Base-by-base conservation (phyloP, 257 asterid species). In the Asclepias syriaca region DNA sequence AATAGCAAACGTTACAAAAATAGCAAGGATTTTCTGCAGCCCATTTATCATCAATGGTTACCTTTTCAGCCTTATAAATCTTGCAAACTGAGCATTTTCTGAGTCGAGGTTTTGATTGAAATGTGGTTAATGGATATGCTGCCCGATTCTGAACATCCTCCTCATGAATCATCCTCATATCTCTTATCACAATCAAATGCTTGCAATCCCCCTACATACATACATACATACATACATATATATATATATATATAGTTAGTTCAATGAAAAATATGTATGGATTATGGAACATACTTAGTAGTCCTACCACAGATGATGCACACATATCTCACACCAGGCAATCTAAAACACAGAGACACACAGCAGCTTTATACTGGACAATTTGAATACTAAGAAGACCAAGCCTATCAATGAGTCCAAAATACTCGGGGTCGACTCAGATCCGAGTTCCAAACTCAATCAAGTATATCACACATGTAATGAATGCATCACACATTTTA, bases 1-100 rank as follows among this genome's bases (percentile, higher is more conserved):
- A 94, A 84, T 88, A 94, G 82, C 98, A 94, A 72, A 85, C 82
- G 70, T 87, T 90, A 77, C 98, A 94, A 80, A 94, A 91, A 61
- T 91, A 89, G 78, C 97, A 88, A 39, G 98, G 97, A 78, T 91
- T 88, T 51, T 80, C 84, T 10, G 84, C 53, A 0, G 96, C 90
- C 97, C 96, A 94, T 77, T 88, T 94, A 79, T 94, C 97, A 50
- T 91, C 97, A 60, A 91, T 86, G 0, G 97, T 94, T 66, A 91
- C 75, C 84, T 88, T 91, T 8, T 81, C 83, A 5, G 98, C 98
- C 79, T 77, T 75, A 72, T 83, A 89, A 24, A 94, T 89, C 74
- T 89, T 89, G 96, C 98, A 94, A 51, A 83, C 92, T 3, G 87
- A 89, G 74, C 98, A 94, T 82, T 91, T 91, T 78, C 80, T 82